Base-by-base conservation (phyloP, 2,329 filamentous ascomycete species). In the Talaromyces sp. region DNA sequence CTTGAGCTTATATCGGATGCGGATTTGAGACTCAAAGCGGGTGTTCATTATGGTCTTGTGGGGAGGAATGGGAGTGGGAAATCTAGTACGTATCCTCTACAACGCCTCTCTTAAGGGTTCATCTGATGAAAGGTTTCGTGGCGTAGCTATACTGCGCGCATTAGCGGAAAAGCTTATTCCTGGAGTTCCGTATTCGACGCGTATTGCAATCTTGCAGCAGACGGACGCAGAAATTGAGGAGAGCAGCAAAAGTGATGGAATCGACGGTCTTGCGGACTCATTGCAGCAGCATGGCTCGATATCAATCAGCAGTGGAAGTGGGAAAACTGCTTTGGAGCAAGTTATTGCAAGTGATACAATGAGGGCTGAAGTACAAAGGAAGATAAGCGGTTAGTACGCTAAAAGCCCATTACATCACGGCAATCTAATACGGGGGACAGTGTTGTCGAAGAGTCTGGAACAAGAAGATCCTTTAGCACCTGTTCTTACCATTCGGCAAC, bases 31-130 rank as follows among this genome's bases (percentile, higher is more conserved):
- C 79, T 96, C 2, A 91, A 94, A 69, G 86, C 88, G 59, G 89
- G 90, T 0, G 83, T 88, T 54, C 84, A 90, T 67, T 96, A 96
- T 81, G 91, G 91, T 0, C 81, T 96, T 1, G 82, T 94, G 22
- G 92, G 92, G 0, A 84, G 91, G 6, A 96, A 96, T 77, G 92
- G 92, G 0, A 90, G 88, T 1, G 92, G 92, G 5, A 96, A 96
- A 74, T 93, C 91, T 3, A 94, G 88, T 89, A 77, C 75, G 83
- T 72, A 15, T 5, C 29, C 25, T 6, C 17, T 5, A n/a, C 7
- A 53, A 17, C 11, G 11, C 17, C 29, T 29, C 6, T 19, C 27
- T 53, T 19, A 22, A 2, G 27, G 49, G 15, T 8, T 31, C 15
- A 7, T 29, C 49, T 53, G 6, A 54, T 19, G 27, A 11, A 2